These are phyloP conservation scores for Scheffersomyces lignosus DNA, from an alignment of 805 yeast genomes.

Conservation along the genomic window DNA sequence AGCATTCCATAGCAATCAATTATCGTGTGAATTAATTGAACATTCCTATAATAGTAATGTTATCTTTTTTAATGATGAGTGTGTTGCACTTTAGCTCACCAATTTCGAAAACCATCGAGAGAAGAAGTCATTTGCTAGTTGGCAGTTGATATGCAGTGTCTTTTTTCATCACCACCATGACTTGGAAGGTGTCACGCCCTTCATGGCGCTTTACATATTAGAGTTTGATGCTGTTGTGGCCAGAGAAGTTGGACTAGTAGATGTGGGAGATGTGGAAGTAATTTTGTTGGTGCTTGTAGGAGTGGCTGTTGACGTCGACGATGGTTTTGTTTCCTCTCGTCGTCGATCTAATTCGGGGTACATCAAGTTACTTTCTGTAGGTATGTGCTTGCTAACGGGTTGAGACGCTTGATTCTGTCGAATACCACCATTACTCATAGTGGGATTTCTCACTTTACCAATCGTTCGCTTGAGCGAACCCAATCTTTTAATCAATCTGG, in stretches of 20 bases:
- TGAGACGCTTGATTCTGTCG: background rate
- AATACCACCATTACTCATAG: no score
- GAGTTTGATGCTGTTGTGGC: background rate
- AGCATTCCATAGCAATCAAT: no score
- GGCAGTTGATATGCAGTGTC: background rate
- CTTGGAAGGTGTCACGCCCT: background rate
- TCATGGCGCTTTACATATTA: background rate
- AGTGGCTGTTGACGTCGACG: conserved; percentile 5
- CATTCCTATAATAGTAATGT: no score
- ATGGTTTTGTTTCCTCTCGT: conserved; percentile 7
- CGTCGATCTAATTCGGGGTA: conserved; percentile 1
- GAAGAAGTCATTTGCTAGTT: no score
- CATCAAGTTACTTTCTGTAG: background rate
- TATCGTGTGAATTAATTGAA: no score
- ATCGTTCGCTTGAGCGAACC: no score
- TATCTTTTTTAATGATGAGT: no score
- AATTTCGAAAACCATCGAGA: background rate
- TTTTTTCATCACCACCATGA: background rate
- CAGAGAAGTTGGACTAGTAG: conserved; percentile 15
- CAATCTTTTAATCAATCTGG: background rate
- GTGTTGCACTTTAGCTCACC: no score
- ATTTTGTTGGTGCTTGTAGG: conserved; percentile 6
- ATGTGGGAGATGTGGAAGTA: conserved; percentile 25
- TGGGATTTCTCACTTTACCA: no score
- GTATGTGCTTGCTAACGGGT: background rate